A percentile compares a stretch with the other conserved stretches of the same genome.
Evolutionary conservation across 371 early-diverging fungal species (phyloP).

Genomic region (Basidiobolus meristosporus): DNA sequence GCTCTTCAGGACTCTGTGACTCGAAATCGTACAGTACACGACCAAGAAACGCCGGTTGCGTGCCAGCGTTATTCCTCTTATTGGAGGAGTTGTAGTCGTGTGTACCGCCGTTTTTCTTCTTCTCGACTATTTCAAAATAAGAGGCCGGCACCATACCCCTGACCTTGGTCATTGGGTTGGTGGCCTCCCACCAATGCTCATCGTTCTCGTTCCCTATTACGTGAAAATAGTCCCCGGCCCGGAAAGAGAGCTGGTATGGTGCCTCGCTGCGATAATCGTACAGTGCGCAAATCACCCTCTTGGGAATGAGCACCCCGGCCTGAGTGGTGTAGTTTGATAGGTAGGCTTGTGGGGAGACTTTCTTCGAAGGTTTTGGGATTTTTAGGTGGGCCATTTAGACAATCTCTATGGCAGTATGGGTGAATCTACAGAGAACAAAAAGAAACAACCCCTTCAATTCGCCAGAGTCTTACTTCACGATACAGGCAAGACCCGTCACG

Average conservation of each 20-base stretch:
- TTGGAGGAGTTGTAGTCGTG: constrained; percentile 3
- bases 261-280: constrained; percentile 44
- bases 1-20: constrained; percentile 59
- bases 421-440: too few species aligned
- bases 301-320: too few species aligned
- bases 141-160: constrained; percentile 63
- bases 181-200: constrained; percentile 59
- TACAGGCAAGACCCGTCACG: too few species aligned
- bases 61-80: constrained; percentile 2
- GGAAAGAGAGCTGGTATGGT: constrained; percentile 55
- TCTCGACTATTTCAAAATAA: constrained; percentile 50
- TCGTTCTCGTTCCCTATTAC: constrained; percentile 65
- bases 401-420: too few species aligned
- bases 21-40: constrained; percentile 56
- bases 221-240: constrained; percentile 77
- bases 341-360: too few species aligned
- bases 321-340: too few species aligned
- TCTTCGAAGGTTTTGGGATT: too few species aligned
- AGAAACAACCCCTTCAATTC: too few species aligned
- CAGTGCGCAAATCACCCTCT: constrained; percentile 68
- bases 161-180: constrained; percentile 57
- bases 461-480: too few species aligned
- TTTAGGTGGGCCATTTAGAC: too few species aligned
- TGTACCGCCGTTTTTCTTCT: constrained; percentile 1
- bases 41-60: constrained; percentile 23